phyloP scores from a whole-genome alignment of 1,139 yeast species.

The Lodderomyces orthopsilosis region DNA sequence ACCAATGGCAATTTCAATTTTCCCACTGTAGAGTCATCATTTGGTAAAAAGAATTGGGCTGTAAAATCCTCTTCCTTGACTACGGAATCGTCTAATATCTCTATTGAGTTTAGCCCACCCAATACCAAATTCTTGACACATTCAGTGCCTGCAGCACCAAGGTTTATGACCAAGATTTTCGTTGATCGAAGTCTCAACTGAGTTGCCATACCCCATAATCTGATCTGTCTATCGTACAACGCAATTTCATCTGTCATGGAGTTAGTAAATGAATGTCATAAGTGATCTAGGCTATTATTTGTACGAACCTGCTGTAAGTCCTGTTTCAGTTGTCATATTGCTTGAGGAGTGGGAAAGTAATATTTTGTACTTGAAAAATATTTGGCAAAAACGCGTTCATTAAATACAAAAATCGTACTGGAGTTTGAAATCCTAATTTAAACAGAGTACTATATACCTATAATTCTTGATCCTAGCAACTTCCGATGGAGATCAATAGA shows the following conservation, averaged over 20 bases:
- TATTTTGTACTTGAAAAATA: too few species aligned
- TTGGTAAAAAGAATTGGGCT: conserved; percentile 75
- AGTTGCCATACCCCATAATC: conserved; percentile 96
- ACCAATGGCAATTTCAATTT: conserved; percentile 54
- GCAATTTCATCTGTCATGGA: conserved; percentile 68
- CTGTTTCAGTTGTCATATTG: conserved; percentile 5
- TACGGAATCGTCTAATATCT: conserved; percentile 58
- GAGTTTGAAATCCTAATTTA: too few species aligned
- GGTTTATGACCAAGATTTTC: conserved; percentile 60
- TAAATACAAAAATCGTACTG: too few species aligned
- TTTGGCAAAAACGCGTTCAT: too few species aligned
- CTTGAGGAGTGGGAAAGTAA: too few species aligned
- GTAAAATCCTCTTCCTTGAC: conserved; percentile 66
- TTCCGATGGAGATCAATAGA: conserved; percentile 11
- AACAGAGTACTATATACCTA: not conserved
- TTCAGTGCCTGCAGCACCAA: conserved; percentile 77
- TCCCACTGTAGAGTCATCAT: conserved; percentile 49
- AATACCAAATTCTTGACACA: conserved; percentile 79
- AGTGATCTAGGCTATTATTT: not conserved
- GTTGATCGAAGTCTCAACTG: conserved; percentile 79
- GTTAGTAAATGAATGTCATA: not conserved
- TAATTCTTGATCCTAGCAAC: conserved; percentile 1
- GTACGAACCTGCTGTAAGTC: conserved; percentile 14
- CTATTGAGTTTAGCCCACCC: conserved; percentile 82
- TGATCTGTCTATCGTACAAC: conserved; percentile 88